Evolutionary conservation across 1,284 basidiomycete species (phyloP).

Genomic region (Apiotrichum gracile): DNA sequence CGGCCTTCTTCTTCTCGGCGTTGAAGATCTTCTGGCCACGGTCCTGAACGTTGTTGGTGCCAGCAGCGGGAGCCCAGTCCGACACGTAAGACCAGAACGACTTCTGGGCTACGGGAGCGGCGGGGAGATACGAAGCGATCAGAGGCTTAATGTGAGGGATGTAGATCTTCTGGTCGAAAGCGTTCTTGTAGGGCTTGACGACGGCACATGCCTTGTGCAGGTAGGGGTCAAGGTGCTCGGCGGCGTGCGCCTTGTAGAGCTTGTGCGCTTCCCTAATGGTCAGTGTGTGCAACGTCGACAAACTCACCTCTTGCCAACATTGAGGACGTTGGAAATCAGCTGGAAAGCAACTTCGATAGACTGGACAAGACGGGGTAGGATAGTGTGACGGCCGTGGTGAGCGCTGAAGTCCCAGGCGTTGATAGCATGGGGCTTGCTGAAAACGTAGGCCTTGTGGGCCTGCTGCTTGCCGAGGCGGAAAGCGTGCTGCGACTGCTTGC

Average conservation of each 20-base stretch:
- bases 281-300: not conserved
- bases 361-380: conserved; percentile 14
- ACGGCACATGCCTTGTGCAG: conserved; percentile 16
- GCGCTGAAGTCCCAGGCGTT: conserved; percentile 23
- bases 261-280: conserved; percentile 14
- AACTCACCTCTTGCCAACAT: conserved; percentile 31
- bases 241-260: conserved; percentile 28
- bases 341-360: conserved; percentile 12
- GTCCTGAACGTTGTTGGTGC: conserved; percentile 12
- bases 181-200: conserved; percentile 14
- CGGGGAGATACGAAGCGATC: conserved; percentile 26
- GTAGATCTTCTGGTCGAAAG: conserved; percentile 22
- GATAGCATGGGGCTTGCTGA: conserved; percentile 28
- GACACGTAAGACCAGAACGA: conserved; percentile 35
- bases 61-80: conserved; percentile 28
- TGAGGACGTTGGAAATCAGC: conserved; percentile 6
- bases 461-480: conserved; percentile 22
- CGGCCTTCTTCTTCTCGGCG: conserved; percentile 6
- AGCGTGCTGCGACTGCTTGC: conserved; percentile 24
- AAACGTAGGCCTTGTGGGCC: conserved; percentile 27
- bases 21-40: conserved; percentile 3
- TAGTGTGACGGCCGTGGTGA: conserved; percentile 9
- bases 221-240: conserved; percentile 30
- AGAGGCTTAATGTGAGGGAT: conserved; percentile 34
- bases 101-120: conserved; percentile 20